Evolutionary conservation across 2,329 filamentous ascomycete genomes (phyloP).

Genomic region (Podosphaera aphanis): DNA sequence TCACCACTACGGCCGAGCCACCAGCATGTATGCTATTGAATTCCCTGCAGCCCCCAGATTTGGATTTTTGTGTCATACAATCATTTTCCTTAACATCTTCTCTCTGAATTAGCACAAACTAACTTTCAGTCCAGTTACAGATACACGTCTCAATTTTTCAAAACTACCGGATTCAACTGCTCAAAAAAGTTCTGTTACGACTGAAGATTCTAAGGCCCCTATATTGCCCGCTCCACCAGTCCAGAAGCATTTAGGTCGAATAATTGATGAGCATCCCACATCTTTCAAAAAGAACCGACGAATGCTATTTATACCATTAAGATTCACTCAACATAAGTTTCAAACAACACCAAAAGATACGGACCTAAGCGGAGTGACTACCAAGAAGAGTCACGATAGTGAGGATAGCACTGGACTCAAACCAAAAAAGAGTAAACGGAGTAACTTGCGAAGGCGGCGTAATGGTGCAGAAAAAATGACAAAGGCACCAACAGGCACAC

Average conservation of each 20-base stretch:
- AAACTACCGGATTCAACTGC: slow-evolving; percentile 13
- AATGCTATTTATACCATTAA: slow-evolving; percentile 34
- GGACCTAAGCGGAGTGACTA: slow-evolving; percentile 34
- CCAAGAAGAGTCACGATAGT: slow-evolving; percentile 22
- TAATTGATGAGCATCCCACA: slow-evolving; percentile 10
- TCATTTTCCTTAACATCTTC: neutral
- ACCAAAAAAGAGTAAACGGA: slow-evolving; percentile 42
- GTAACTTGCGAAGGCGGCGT: slow-evolving; percentile 36
- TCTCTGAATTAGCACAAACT: neutral
- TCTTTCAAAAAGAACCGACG: slow-evolving; percentile 22
- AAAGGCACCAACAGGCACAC: slow-evolving; percentile 22
- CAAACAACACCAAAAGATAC: slow-evolving; percentile 35
- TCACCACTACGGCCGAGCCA: slow-evolving; percentile 13
- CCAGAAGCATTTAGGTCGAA: slow-evolving; percentile 11
- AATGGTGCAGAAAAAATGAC: slow-evolving; percentile 42
- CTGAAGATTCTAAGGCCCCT: slow-evolving; percentile 13
- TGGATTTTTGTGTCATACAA: neutral
- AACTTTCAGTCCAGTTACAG: slow-evolving; percentile 7
- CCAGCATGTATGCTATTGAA: slow-evolving; percentile 6
- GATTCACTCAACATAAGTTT: slow-evolving; percentile 36
- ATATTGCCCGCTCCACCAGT: slow-evolving; percentile 9
- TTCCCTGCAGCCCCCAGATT: neutral
- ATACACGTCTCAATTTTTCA: slow-evolving; percentile 12
- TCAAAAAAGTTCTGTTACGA: slow-evolving; percentile 11
- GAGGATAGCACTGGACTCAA: slow-evolving; percentile 37